Conservation (phyloP, 352 stramenopile species). For the Globisporangium perplexum region DNA sequence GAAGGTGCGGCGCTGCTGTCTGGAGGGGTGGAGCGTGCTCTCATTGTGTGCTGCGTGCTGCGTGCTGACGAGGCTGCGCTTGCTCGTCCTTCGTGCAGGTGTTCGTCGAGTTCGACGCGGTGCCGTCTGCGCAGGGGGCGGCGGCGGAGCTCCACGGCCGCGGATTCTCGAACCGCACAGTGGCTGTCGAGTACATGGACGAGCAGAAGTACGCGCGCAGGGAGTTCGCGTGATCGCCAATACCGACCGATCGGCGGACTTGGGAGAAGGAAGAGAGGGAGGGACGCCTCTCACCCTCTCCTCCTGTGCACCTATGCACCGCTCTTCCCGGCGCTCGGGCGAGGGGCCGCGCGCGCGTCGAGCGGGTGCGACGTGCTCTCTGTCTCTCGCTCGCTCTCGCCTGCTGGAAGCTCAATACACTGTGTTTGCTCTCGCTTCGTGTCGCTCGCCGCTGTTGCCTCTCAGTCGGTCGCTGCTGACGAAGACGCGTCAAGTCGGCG, state of each 20-base stretch:
- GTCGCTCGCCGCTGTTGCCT: background rate
- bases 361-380: background rate
- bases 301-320: background rate
- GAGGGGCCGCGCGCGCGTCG: background rate
- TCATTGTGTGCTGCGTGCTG: background rate
- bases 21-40: background rate
- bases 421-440: background rate
- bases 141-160: constrained; percentile 88
- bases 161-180: constrained; percentile 91
- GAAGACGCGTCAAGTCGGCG: background rate
- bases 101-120: constrained; percentile 92
- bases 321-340: background rate
- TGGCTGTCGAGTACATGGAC: constrained; percentile 86
- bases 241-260: background rate
- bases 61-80: constrained; percentile 10
- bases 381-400: constrained; percentile 2
- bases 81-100: constrained; percentile 46
- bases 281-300: background rate
- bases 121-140: constrained; percentile 70
- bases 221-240: constrained; percentile 43
- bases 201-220: constrained; percentile 84
- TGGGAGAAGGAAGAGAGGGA: background rate
- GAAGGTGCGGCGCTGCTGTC: constrained; percentile 29
- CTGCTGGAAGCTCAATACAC: background rate
- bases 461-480: background rate